Evolutionary conservation across 2,329 filamentous ascomycete genomes (phyloP).

Genomic region (Pseudogymnoascus sp.): DNA sequence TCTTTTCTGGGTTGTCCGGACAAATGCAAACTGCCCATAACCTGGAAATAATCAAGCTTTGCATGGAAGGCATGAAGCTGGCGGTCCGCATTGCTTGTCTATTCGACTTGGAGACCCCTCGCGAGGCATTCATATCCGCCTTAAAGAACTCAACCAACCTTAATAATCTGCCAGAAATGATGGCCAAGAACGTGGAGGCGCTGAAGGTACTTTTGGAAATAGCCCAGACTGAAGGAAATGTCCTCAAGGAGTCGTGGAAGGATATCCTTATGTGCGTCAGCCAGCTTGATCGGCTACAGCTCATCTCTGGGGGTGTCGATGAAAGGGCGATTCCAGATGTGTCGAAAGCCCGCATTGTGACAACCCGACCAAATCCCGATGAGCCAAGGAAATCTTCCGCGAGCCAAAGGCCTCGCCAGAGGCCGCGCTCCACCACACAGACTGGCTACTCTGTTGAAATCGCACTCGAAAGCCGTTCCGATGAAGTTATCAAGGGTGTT

Average conservation of each 20-base stretch:
- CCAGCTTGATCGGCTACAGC: conserved; percentile 87
- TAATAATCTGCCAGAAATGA: conserved; percentile 91
- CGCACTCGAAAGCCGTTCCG: conserved; percentile 83
- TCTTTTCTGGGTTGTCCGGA: conserved; percentile 87
- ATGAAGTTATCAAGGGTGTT: conserved; percentile 85
- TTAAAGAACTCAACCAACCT: conserved; percentile 91
- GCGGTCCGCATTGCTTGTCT: conserved; percentile 88
- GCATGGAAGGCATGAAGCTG: conserved; percentile 90
- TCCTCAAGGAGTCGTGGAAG: conserved; percentile 85
- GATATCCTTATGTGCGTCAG: conserved; percentile 93
- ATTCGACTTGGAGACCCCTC: conserved; percentile 86
- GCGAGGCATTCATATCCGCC: conserved; percentile 90
- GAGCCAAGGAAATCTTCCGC: conserved; percentile 62
- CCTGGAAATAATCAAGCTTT: conserved; percentile 81
- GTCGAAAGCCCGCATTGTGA: conserved; percentile 67
- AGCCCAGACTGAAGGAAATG: conserved; percentile 85
- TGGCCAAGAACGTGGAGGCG: conserved; percentile 92
- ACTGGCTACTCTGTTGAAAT: conserved; percentile 62
- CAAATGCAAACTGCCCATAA: conserved; percentile 92
- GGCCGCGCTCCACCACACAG: conserved; percentile 44
- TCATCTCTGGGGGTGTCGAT: conserved; percentile 90
- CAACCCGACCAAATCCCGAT: conserved; percentile 44
- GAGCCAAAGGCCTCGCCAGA: conserved; percentile 37
- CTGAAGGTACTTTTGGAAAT: conserved; percentile 87
- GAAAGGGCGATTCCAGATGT: conserved; percentile 90